Conservation (phyloP, 257 asterid species). For the Lantana camara region DNA sequence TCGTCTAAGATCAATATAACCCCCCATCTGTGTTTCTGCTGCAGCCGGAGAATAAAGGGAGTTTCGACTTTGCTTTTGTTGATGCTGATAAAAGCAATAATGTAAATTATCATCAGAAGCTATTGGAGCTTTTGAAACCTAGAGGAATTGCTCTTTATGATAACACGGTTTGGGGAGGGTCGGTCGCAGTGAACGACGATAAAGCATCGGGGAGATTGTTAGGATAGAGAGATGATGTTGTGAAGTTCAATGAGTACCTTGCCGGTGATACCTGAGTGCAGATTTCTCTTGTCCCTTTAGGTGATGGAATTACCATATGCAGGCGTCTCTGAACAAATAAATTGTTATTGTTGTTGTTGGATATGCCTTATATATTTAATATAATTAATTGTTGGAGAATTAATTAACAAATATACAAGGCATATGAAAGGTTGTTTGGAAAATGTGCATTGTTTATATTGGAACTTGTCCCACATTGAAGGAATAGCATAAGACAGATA, state of each 20-base stretch:
- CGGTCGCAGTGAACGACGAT: conserved; percentile 39
- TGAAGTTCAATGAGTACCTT: conserved; percentile 46
- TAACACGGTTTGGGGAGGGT: conserved; percentile 58
- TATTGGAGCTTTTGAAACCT: conserved; percentile 45
- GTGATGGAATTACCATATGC: conserved; percentile 62
- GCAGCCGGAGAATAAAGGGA: conserved; percentile 36
- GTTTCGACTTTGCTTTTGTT: conserved; percentile 58
- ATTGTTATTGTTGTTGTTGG: not conserved
- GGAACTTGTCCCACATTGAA: too few relatives aligned
- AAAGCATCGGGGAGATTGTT: conserved; percentile 16
- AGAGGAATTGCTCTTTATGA: conserved; percentile 57
- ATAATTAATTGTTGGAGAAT: too few relatives aligned
- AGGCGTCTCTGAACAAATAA: conserved; percentile 24
- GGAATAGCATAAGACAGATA: too few relatives aligned
- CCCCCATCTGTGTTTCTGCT: conserved; percentile 3
- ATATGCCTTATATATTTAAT: too few relatives aligned
- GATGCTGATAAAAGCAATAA: conserved; percentile 55
- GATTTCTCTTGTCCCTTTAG: conserved; percentile 50
- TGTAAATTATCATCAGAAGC: conserved; percentile 49
- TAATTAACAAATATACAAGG: too few relatives aligned
- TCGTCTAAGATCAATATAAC: not conserved
- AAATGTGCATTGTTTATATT: too few relatives aligned
- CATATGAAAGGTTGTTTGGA: too few relatives aligned
- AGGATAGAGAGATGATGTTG: not conserved
- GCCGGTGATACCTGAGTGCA: conserved; percentile 46